Evolutionary conservation across 176 grass and related monocot genomes (phyloP).

Genomic region (Zea luxurians): DNA sequence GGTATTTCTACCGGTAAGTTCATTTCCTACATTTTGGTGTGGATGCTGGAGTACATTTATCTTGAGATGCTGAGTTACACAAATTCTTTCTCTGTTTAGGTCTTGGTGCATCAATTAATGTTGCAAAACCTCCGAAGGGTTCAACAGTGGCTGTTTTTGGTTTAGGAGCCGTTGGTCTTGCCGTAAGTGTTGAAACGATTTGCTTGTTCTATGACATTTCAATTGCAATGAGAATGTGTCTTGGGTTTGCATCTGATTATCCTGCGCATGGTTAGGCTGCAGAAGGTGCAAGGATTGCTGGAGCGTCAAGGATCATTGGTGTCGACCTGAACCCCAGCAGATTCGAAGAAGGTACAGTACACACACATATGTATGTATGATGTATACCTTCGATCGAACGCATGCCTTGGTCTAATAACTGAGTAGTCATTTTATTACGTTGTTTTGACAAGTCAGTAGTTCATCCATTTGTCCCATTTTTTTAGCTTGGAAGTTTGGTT

Average conservation of each 20-base stretch:
- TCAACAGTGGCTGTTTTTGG: constrained; percentile 78
- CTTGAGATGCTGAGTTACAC: not conserved
- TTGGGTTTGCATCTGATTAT: not conserved
- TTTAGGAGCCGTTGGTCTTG: constrained; percentile 85
- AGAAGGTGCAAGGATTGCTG: constrained; percentile 78
- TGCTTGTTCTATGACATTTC: not conserved
- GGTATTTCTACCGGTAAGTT: constrained; percentile 72
- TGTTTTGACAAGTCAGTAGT: not conserved
- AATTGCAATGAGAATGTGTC: not conserved
- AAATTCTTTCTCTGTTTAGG: constrained; percentile 38
- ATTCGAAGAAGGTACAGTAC: constrained; percentile 67
- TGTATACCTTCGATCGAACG: too few species aligned
- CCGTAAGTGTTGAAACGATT: constrained; percentile 44
- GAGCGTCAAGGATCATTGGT: constrained; percentile 80
- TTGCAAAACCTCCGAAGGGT: constrained; percentile 82
- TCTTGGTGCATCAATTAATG: constrained; percentile 83
- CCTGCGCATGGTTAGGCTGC: constrained; percentile 46
- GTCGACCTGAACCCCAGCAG: constrained; percentile 69
- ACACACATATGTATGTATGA: too few species aligned
- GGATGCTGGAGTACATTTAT: not conserved
- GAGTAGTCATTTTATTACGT: not conserved
- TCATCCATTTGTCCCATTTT: not conserved
- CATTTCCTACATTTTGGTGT: not conserved
- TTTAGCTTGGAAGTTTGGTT: constrained; percentile 81
- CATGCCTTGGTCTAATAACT: not conserved